These are phyloP conservation scores for Microdochium paspali DNA, from an alignment of 2,329 filamentous ascomycete species.

Conservation along the genomic window DNA sequence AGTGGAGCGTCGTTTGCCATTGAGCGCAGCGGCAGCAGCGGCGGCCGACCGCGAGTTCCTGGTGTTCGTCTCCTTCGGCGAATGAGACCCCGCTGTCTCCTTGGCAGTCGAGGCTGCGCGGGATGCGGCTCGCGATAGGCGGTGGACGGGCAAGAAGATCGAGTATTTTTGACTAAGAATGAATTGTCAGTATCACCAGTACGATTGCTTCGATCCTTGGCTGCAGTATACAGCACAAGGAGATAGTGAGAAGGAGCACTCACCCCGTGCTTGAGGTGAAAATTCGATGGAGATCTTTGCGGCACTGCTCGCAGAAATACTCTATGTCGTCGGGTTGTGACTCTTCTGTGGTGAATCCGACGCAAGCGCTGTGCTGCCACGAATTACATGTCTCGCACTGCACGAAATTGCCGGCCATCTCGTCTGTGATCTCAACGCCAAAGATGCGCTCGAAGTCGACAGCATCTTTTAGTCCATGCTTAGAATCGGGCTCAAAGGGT, in stretches of 20 bases:
- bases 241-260: slow-evolving; percentile 24
- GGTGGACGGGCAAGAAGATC: slow-evolving; percentile 52
- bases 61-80: slow-evolving; percentile 39
- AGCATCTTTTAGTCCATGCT: slow-evolving; percentile 43
- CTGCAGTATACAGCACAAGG: not conserved
- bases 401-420: slow-evolving; percentile 90
- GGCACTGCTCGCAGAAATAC: slow-evolving; percentile 95
- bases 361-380: slow-evolving; percentile 97
- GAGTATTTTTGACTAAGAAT: slow-evolving; percentile 52
- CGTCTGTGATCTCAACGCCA: slow-evolving; percentile 61
- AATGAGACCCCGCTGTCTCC: slow-evolving; percentile 40
- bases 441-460: slow-evolving; percentile 48
- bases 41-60: slow-evolving; percentile 42
- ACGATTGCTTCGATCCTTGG: not conserved
- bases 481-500: slow-evolving; percentile 46
- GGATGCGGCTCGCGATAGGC: slow-evolving; percentile 44
- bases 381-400: slow-evolving; percentile 97
- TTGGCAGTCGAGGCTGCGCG: slow-evolving; percentile 58
- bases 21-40: slow-evolving; percentile 29
- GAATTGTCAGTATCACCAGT: slow-evolving; percentile 15
- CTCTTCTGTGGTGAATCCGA: slow-evolving; percentile 91
- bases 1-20: slow-evolving; percentile 80
- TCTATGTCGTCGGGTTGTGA: slow-evolving; percentile 72
- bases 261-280: slow-evolving; percentile 78
- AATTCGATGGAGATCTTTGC: slow-evolving; percentile 83